phyloP scores from a whole-genome alignment of 768 basidiomycete species.

The Symmetrospora coprosmae region DNA sequence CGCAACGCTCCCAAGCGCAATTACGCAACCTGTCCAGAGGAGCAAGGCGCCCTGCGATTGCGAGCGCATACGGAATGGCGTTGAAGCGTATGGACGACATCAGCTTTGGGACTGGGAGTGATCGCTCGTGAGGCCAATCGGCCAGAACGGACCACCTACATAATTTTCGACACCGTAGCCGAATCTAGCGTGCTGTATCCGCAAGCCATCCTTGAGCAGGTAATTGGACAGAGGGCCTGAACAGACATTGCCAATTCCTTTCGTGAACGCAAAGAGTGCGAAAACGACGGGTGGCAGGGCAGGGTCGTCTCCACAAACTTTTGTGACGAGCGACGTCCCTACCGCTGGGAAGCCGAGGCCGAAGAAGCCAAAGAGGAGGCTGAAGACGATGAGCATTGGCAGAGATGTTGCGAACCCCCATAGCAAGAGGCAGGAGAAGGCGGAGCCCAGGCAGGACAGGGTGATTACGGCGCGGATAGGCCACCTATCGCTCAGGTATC shows the following conservation, averaged over 20 bases:
- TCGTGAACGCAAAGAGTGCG: not conserved
- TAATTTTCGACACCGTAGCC: constrained; percentile 4
- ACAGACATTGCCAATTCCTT: not conserved
- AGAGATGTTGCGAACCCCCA: not conserved
- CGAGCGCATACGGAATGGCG: too few species aligned
- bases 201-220: not conserved
- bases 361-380: not conserved
- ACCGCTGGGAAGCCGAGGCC: not conserved
- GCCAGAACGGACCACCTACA: not conserved
- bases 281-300: not conserved
- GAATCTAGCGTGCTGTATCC: not conserved
- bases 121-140: not conserved
- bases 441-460: not conserved
- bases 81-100: too few species aligned
- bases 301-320: not conserved
- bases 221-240: not conserved
- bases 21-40: constrained; percentile 4
- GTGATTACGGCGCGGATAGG: not conserved
- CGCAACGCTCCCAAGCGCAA: not conserved
- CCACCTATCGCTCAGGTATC: not conserved
- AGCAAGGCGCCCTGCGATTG: constrained; percentile 3
- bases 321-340: not conserved
- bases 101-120: too few species aligned
- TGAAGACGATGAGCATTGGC: not conserved
- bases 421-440: not conserved